Base-by-base conservation (phyloP, 192 early-diverging fungal species). In the Backusella australiensis region DNA sequence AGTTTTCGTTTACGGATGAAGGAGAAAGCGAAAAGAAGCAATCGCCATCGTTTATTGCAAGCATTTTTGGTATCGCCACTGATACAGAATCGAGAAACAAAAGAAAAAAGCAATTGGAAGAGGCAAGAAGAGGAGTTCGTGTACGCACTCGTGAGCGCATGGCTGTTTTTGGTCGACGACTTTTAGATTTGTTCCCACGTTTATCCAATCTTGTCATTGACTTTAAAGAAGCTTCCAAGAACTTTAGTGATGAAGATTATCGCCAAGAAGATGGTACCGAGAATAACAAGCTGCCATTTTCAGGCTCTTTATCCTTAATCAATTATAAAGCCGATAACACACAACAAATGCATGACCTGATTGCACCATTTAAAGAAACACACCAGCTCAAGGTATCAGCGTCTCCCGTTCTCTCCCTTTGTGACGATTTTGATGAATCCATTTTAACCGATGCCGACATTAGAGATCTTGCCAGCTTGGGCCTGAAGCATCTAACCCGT, bases 391-490 rank as follows among this genome's bases (percentile, higher is more conserved):
- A 49, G n/a, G 23, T 72, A 36, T 15, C 44, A 9, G 44, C 46
- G 1, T 72, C 44, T 3, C 71, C 46, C 1, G 49, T 72, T 9
- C 26, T 72, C 12, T 72, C 71, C 19, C 29, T 72, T 21, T 72
- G 71, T 35, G 71, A 72, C 3, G 71, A 72, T 53, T 52, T 72
- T 34, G 71, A 72, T 59, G 46, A 49, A 21, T 72, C 71, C n/a
- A 72, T 72, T 32, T 53, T 72, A 17, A 53, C 71, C 17, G 34
- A 72, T 11, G 32, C 26, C 9, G 71, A 72, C 2, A 53, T 72
- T 6, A 11, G 34, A 52, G 32, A 44, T 4, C 34, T 72, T 34
- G 34, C 71, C 4, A 53, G 32, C 34, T n/a, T 72, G n/a, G 71
- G 34, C 2, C 11, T 53, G 21, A 72, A 53, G 4, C 34, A 36